These are phyloP conservation scores for Colletotrichum nymphaeae DNA, from an alignment of 2,329 filamentous ascomycete genomes.

Conservation along the genomic window DNA sequence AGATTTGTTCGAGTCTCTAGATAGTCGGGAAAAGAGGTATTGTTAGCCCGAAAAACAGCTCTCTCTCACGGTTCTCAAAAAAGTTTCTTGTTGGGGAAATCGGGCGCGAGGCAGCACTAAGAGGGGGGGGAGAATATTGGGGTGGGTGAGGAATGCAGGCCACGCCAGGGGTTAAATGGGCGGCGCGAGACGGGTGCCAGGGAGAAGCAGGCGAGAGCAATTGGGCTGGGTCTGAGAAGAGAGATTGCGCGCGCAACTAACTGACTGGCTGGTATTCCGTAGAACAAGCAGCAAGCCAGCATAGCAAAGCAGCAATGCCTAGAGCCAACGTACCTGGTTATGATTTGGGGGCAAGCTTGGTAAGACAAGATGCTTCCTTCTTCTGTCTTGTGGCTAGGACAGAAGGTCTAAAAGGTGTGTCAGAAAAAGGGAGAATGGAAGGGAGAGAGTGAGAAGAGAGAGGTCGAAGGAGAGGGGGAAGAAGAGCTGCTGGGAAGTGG, in stretches of 20 bases:
- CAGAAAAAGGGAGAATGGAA: constrained; percentile 34
- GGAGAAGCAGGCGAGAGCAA: background rate
- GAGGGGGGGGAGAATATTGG: constrained; percentile 19
- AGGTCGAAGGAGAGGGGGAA: constrained; percentile 17
- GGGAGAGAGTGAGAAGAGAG: constrained; percentile 30
- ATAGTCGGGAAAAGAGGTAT: constrained; percentile 4
- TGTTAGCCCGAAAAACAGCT: constrained; percentile 17
- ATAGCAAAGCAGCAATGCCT: background rate
- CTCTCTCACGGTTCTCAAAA: background rate
- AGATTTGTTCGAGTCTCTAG: constrained; percentile 32
- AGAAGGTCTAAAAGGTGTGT: constrained; percentile 30
- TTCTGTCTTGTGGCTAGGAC: constrained; percentile 31
- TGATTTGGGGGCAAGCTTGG: constrained; percentile 15
- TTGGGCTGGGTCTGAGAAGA: background rate
- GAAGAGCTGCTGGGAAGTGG: background rate
- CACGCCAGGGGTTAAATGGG: constrained; percentile 25
- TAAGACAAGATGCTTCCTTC: constrained; percentile 31
- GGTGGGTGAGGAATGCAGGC: background rate
- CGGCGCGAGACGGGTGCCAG: background rate
- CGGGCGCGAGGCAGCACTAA: background rate
- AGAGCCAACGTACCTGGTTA: constrained; percentile 25
- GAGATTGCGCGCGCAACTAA: background rate
- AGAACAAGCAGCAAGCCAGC: background rate
- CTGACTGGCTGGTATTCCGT: too few relatives aligned
- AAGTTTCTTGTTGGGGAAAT: constrained; percentile 33